These are phyloP conservation scores for Stenocarpella maydis DNA, from an alignment of 2,329 filamentous ascomycete species.

Conservation along the genomic window DNA sequence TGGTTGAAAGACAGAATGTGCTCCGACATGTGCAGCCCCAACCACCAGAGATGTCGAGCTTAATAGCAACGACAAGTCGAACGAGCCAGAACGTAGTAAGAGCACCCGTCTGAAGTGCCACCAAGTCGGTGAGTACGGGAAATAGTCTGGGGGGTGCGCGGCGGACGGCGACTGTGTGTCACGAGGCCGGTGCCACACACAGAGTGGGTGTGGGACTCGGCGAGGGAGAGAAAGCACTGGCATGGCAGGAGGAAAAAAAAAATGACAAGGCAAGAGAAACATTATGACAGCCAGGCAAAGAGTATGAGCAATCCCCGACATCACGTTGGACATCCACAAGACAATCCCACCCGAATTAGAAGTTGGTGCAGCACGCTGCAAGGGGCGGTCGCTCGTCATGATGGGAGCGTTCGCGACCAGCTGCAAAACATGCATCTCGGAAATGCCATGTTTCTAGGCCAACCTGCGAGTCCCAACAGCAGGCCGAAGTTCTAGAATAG, in stretches of 20 bases:
- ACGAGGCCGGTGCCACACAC: conserved; percentile 13
- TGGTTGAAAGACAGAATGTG: not conserved
- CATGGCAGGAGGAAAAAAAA: conserved; percentile 17
- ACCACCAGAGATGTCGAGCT: not conserved
- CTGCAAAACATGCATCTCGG: not conserved
- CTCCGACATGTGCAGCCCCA: not conserved
- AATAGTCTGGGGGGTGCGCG: not conserved
- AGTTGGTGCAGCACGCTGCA: conserved; percentile 14
- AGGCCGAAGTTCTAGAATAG: not conserved
- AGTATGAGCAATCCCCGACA: conserved; percentile 6
- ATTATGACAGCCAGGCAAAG: not conserved
- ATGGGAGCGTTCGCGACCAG: too few relatives aligned
- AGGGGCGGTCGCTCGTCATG: not conserved
- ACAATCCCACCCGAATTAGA: not conserved
- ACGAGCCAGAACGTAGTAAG: not conserved
- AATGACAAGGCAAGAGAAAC: conserved; percentile 5
- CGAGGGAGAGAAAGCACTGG: not conserved
- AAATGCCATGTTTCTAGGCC: not conserved
- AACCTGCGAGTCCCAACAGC: not conserved
- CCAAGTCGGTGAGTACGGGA: not conserved
- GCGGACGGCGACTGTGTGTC: not conserved
- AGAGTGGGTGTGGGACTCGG: conserved; percentile 3
- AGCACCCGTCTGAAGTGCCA: not conserved
- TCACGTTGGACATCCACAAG: not conserved
- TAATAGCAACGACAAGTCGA: not conserved